A percentile compares a stretch with the other conserved stretches of the same genome.
Conservation (phyloP, 768 basidiomycete genomes). For the Trametes elegans region DNA sequence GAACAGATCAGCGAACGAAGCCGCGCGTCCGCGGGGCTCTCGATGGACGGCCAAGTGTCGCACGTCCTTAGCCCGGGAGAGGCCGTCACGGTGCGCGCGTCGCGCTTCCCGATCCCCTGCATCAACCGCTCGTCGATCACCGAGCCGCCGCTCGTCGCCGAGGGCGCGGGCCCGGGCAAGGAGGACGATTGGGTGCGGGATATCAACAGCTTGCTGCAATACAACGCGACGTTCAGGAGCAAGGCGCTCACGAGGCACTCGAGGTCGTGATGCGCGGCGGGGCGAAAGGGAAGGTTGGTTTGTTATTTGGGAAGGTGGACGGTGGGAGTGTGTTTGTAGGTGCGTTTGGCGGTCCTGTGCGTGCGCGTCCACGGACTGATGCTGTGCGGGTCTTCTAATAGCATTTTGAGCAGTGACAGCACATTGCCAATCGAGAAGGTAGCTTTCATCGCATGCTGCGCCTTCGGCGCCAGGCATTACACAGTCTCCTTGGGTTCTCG, state of each 20-base stretch:
- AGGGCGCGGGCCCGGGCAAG: slow-evolving; percentile 75
- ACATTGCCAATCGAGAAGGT: too few species aligned
- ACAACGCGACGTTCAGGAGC: slow-evolving; percentile 91
- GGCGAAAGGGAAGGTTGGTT: background rate
- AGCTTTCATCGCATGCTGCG: too few species aligned
- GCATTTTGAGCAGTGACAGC: too few species aligned
- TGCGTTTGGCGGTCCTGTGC: background rate
- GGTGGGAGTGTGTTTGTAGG: background rate
- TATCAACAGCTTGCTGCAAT: slow-evolving; percentile 91
- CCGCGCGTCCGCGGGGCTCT: slow-evolving; percentile 84
- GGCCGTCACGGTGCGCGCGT: slow-evolving; percentile 80
- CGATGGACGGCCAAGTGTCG: slow-evolving; percentile 90
- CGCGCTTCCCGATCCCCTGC: slow-evolving; percentile 89
- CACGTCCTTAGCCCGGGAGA: slow-evolving; percentile 82
- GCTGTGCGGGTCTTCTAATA: too few species aligned
- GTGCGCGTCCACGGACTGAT: too few species aligned
- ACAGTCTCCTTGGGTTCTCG: too few species aligned
- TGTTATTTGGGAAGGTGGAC: background rate
- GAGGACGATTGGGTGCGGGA: slow-evolving; percentile 97
- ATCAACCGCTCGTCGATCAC: slow-evolving; percentile 83
- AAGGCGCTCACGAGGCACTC: slow-evolving; percentile 79
- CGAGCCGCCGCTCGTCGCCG: slow-evolving; percentile 38
- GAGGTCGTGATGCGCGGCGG: slow-evolving; percentile 42
- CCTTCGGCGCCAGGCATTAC: too few species aligned
- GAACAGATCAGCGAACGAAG: slow-evolving; percentile 79